Conservation (phyloP, 2,329 filamentous ascomycete genomes). For the Sclerotinia trifoliorum region DNA sequence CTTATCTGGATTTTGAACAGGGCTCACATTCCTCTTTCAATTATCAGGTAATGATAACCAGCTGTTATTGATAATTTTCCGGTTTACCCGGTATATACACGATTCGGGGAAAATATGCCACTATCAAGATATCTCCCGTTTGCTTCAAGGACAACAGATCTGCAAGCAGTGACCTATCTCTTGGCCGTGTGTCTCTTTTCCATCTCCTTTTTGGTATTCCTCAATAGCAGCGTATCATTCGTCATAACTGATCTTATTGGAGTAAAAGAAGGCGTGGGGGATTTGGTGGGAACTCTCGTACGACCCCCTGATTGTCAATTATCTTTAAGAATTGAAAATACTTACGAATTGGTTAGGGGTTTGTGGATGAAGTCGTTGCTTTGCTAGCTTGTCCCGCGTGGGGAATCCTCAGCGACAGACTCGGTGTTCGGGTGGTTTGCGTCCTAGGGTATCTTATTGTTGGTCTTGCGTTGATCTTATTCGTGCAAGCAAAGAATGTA, state of each 20-base stretch:
- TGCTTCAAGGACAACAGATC: constrained; percentile 56
- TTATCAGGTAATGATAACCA: background rate
- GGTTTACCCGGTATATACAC: constrained; percentile 16
- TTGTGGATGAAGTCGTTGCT: constrained; percentile 79
- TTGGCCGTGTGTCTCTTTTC: constrained; percentile 81
- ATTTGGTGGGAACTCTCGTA: constrained; percentile 73
- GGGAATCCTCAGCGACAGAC: constrained; percentile 74
- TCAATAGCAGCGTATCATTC: constrained; percentile 81
- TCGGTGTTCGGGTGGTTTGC: constrained; percentile 70
- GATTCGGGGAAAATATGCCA: constrained; percentile 14
- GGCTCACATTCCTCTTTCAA: background rate
- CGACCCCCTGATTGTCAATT: constrained; percentile 13
- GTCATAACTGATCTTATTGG: constrained; percentile 81
- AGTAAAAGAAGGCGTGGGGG: constrained; percentile 68
- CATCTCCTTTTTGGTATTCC: constrained; percentile 86
- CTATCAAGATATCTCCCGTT: constrained; percentile 49
- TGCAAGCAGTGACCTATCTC: constrained; percentile 72
- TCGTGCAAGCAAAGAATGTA: constrained; percentile 82
- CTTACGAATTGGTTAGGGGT: constrained; percentile 48
- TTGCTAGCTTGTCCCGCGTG: constrained; percentile 77
- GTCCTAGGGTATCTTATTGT: constrained; percentile 81
- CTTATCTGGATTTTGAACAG: background rate
- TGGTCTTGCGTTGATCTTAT: constrained; percentile 70
- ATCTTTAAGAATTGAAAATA: constrained; percentile 14
- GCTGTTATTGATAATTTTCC: background rate